Percentiles rank a stretch among this genome's conserved stretches.
These are phyloP conservation scores for Sungouiella blattae DNA, from an alignment of 805 yeast species.

Conservation along the genomic window DNA sequence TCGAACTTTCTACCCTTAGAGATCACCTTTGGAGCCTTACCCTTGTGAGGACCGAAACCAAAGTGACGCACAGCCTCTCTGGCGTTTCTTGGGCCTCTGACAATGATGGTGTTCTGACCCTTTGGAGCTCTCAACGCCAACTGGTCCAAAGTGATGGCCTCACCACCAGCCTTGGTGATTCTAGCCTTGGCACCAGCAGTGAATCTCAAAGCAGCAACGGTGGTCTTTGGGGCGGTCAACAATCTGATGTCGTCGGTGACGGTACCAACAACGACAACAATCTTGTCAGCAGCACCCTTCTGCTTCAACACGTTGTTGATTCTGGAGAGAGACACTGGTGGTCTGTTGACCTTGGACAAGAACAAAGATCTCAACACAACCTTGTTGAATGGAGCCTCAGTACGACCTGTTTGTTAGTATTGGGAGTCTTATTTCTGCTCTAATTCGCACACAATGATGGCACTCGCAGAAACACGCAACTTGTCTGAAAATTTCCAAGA, in stretches of 20 bases:
- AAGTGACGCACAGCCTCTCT: constrained; percentile 99
- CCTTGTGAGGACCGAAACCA: constrained; percentile 99
- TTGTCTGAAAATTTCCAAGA: too few relatives aligned
- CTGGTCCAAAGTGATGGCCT: constrained; percentile 98
- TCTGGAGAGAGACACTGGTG: constrained; percentile 96
- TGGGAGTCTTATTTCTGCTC: constrained; percentile 38
- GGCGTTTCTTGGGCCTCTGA: constrained; percentile 98
- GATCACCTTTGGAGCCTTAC: constrained; percentile 97
- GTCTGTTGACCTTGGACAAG: constrained; percentile 98
- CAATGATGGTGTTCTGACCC: constrained; percentile 96
- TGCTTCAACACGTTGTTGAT: constrained; percentile 78
- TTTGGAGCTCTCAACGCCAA: constrained; percentile 99
- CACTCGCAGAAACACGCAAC: constrained; percentile 25
- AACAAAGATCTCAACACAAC: constrained; percentile 89
- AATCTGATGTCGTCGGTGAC: constrained; percentile 97
- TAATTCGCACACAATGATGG: constrained; percentile 32
- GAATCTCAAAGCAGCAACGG: constrained; percentile 99
- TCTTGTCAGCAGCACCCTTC: constrained; percentile 83
- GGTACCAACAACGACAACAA: constrained; percentile 91
- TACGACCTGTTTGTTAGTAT: constrained; percentile 74
- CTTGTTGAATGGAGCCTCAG: constrained; percentile 98
- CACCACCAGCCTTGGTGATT: constrained; percentile 98
- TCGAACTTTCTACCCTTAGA: constrained; percentile 99
- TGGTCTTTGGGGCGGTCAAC: constrained; percentile 90
- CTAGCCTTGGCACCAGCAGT: constrained; percentile 98